Base-by-base conservation (phyloP, 352 stramenopile genomes). In the Phytophthora sojae region DNA sequence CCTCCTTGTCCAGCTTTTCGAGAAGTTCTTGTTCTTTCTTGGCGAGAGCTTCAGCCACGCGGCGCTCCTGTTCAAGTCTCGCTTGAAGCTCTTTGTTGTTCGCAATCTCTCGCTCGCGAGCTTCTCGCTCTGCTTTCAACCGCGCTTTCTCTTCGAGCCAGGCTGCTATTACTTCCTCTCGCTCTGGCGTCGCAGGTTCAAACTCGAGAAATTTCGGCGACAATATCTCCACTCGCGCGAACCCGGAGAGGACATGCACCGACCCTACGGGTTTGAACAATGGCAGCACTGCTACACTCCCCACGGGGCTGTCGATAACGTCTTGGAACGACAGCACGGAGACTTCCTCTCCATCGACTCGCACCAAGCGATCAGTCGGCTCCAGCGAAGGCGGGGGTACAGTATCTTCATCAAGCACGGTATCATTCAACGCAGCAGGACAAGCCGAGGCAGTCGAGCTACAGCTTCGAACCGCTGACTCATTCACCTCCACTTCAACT, bases 141-240 rank as follows among this genome's bases (percentile, higher is more conserved):
- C 69, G 54, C 8, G 69, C 57, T 49, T 57, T 69, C 17, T 74
- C 73, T 12, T 73, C 45, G 7, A 81, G 59, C 79, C 81, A 90
- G 17, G 63, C 44, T 26, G 65, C 25, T n/a, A 92, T 49, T 8
- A 77, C 70, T 14, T 59, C 54, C 30, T 81, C 53, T 23, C 83
- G 71, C 35, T 76, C 61, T 0, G 55, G 26, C 0, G 70, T 83
- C 11, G 76, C 81, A 9, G 81, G 68, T 45, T 85, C 75, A 52
- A 92, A 90, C 47, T 82, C 65, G n/a, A 92, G 68, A n/a, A 62
- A 64, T 30, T 73, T 71, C 0, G 85, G 80, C 0, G 66, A 72
- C 29, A 92, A 67, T 35, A 92, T 88, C 67, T 92, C 81, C 19
- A 92, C 77, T 11, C 81, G 81, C 15, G 82, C 82, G 57, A 92